phyloP scores from a whole-genome alignment of 768 basidiomycete species.

The Lactarius psammicola region DNA sequence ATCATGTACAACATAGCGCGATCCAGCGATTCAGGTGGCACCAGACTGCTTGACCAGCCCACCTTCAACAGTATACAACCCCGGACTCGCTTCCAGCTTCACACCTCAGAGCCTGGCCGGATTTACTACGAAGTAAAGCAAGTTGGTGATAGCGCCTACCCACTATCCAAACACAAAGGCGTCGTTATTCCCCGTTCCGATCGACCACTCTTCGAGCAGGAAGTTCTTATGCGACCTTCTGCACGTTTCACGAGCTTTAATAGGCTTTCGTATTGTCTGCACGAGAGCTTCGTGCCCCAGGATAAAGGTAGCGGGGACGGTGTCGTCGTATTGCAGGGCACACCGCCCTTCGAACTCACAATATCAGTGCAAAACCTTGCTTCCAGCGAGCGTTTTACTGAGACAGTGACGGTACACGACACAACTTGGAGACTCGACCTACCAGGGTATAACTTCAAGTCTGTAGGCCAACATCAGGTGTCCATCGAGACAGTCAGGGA shows the following conservation, averaged over 20 bases:
- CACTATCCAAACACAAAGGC: slow-evolving; percentile 63
- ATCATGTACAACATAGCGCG: slow-evolving; percentile 85
- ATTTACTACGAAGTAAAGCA: slow-evolving; percentile 91
- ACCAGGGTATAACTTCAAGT: slow-evolving; percentile 68
- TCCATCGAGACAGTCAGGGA: slow-evolving; percentile 78
- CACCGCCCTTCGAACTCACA: slow-evolving; percentile 79
- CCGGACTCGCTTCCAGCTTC: slow-evolving; percentile 76
- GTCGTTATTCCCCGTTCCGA: slow-evolving; percentile 64
- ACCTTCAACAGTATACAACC: slow-evolving; percentile 84
- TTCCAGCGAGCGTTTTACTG: slow-evolving; percentile 59
- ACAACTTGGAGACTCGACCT: slow-evolving; percentile 69
- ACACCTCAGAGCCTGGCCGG: slow-evolving; percentile 71
- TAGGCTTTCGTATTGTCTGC: slow-evolving; percentile 71
- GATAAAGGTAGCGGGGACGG: slow-evolving; percentile 57
- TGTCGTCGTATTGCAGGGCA: slow-evolving; percentile 69
- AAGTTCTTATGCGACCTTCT: slow-evolving; percentile 76
- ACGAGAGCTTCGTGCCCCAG: slow-evolving; percentile 59
- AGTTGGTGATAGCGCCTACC: slow-evolving; percentile 83
- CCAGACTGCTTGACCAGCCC: slow-evolving; percentile 69
- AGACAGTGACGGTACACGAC: slow-evolving; percentile 49
- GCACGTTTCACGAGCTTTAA: slow-evolving; percentile 71
- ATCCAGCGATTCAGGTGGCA: slow-evolving; percentile 64
- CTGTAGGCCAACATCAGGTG: slow-evolving; percentile 79
- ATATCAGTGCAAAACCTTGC: slow-evolving; percentile 76
- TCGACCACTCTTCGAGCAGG: slow-evolving; percentile 79